Percentiles rank a stretch among this genome's conserved stretches.
phyloP scores from a whole-genome alignment of 2,329 filamentous ascomycete genomes.

The Rhinocladiella similis region DNA sequence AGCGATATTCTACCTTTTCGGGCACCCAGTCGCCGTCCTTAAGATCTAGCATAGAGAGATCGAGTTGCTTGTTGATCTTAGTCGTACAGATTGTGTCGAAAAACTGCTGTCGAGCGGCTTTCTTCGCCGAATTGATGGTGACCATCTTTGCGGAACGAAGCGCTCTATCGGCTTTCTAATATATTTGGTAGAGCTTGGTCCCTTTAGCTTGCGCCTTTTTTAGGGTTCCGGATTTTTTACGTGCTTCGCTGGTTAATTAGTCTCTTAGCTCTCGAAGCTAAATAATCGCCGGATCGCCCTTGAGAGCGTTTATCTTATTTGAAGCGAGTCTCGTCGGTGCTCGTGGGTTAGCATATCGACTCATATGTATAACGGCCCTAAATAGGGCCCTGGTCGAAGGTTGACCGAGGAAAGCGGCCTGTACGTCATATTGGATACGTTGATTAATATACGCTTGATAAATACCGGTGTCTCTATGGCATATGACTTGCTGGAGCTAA shows the following conservation, averaged over 20 bases:
- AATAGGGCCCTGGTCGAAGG: slow-evolving; percentile 11
- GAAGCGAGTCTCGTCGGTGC: slow-evolving; percentile 7
- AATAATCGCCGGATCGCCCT: slow-evolving; percentile 12
- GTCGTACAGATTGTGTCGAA: slow-evolving; percentile 18
- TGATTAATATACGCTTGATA: slow-evolving; percentile 15
- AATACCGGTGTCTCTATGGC: slow-evolving; percentile 10
- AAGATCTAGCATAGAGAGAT: slow-evolving; percentile 18
- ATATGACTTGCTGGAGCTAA: slow-evolving; percentile 13
- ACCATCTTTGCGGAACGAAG: slow-evolving; percentile 10
- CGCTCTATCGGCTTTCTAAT: slow-evolving; percentile 4
- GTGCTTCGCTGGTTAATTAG: slow-evolving; percentile 7
- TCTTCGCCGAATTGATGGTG: slow-evolving; percentile 10
- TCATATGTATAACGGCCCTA: slow-evolving; percentile 11
- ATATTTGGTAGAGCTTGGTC: slow-evolving; percentile 9
- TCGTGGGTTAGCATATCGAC: slow-evolving; percentile 10
- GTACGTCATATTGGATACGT: slow-evolving; percentile 6
- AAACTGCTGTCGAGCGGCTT: slow-evolving; percentile 18
- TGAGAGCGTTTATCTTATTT: slow-evolving; percentile 6
- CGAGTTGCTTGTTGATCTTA: slow-evolving; percentile 23
- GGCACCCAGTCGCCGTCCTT: slow-evolving; percentile 16
- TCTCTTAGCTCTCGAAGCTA: slow-evolving; percentile 13
- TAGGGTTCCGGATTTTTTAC: slow-evolving; percentile 10
- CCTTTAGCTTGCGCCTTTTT: slow-evolving; percentile 10
- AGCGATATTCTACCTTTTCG: slow-evolving; percentile 11
- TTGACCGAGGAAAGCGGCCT: slow-evolving; percentile 11